Evolutionary conservation across 768 basidiomycete species (phyloP), one percentile per base, ranked within the genome.

Genomic region (Phlegmacium glaucopus): DNA sequence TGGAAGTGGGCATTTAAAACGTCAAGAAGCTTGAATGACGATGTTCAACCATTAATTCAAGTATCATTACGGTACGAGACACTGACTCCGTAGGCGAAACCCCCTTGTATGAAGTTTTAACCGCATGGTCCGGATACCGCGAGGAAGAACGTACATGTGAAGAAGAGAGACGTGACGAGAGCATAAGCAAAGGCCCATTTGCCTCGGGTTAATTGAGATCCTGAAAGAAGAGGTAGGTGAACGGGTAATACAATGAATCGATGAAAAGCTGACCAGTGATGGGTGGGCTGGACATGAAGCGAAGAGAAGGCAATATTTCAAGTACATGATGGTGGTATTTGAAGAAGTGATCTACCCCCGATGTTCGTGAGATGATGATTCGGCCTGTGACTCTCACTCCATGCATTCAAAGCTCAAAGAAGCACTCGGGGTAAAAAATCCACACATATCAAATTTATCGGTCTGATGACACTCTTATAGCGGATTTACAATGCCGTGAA

Each of bases 1-100:
- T 87, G 86, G 66, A 89, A 89, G 66, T 89, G 86, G 39, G 83
- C 78, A 57, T 83, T 83, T 49, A 83, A 70, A 44, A 83, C 82
- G 58, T 83, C 82, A 53, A 83, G 81, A 40, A 83, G 74, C 81
- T 83, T 54, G 47, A n/a, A 47, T 16, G 3, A 41, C 4, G 25
- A 53, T n/a, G n/a, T 32, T 47, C 29, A 39, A 9, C 28, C 6
- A 35, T 18, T 5, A 15, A 11, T 22, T 42, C n/a, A 15, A 26
- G 16, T 38, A 27, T 36, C n/a, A 41, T 25, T 13, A 18, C 10
- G 9, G 7, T 9, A 27, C 16, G 40, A 35, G n/a, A 41, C 22
- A 46, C 77, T 56, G 61, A 82, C 78, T 29, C 83, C 83, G 48
- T 85, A 83, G 6, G 83, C 78, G 61, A 85, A 85, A 0, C 83